Percentiles rank a stretch among this genome's conserved stretches.
phyloP scores from a whole-genome alignment of 148 eudicot species.

The Arctostaphylos glauca region DNA sequence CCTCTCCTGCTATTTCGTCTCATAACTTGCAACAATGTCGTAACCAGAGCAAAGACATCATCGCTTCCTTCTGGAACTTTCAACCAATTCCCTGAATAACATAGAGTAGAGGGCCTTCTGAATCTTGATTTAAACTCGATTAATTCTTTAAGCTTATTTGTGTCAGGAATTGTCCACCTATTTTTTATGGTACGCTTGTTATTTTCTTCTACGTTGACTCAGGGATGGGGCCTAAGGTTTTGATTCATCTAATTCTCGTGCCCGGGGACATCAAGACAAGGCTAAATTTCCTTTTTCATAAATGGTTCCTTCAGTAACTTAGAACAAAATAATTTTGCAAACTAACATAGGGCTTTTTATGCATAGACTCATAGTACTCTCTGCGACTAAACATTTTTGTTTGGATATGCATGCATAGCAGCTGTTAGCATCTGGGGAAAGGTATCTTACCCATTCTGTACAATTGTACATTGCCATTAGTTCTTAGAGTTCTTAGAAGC shows the following conservation, averaged over 20 bases:
- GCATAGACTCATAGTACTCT: neutral
- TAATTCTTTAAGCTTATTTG: neutral
- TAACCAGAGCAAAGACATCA: neutral
- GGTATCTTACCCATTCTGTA: too few relatives aligned
- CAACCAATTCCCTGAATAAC: neutral
- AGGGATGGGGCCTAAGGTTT: neutral
- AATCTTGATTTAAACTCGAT: neutral
- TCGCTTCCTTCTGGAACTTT: neutral
- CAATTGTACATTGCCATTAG: too few relatives aligned
- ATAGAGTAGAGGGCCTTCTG: neutral
- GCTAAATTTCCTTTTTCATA: neutral
- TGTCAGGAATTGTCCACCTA: neutral
- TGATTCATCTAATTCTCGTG: neutral
- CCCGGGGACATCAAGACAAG: neutral
- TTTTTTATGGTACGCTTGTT: neutral
- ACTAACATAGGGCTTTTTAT: neutral
- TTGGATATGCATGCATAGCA: too few relatives aligned
- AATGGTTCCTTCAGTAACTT: neutral
- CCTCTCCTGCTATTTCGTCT: neutral
- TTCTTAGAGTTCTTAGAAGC: too few relatives aligned
- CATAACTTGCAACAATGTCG: neutral
- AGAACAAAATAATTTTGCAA: neutral
- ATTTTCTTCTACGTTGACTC: neutral
- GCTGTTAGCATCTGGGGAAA: too few relatives aligned
- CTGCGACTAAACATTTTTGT: neutral